Evolutionary conservation across 2,329 filamentous ascomycete genomes (phyloP), one percentile per base, ranked within the genome.

Genomic region (Aspergillus viridinutans): DNA sequence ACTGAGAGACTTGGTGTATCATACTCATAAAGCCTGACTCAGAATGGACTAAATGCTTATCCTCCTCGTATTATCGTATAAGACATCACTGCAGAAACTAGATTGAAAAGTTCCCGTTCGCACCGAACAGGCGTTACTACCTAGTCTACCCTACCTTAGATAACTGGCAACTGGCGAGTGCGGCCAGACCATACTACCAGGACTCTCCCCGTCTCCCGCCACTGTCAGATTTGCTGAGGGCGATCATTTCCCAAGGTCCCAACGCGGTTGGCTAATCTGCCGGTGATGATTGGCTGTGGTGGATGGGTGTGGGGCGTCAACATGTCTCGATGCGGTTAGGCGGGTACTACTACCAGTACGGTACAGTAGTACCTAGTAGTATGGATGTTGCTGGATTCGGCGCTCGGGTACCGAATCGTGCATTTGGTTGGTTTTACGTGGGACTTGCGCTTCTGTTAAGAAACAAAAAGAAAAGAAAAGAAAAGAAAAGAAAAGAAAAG

Each of bases 211-310:
- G 9, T 29, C 28, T 29, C 28, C 28, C 28, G 28, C 28, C 28
- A 29, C 28, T 29, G 28, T 29, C 43, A 47, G 42, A 60, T 59
- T 61, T 61, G 59, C 53, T 61, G 59, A 61, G 59, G 59, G 35
- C 57, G 59, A 61, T 61, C 59, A 54, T 48, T 59, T 61, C 50
- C 43, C 43, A 47, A 7, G 51, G 58, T 55, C 59, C 54, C 59
- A 61, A 61, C 59, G 54, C 26, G 50, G 42, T 47, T 47, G 43
- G 43, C 43, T 3, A 47, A 25, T 47, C 0, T 3, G 2, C 6
- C 2, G 6, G 5, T 17, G 6, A 4, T 47, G 32, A 61, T 61
- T 59, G 59, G 55, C 49, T 43, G 10, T 3, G 54, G 21, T 6
- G 21, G 43, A 12, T 49, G 10, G 52, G 52, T 52, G 49, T 52